Evolutionary conservation across 2,329 filamentous ascomycete species (phyloP), one percentile per base, ranked within the genome.

Genomic region (Sporothrix variecibatus): DNA sequence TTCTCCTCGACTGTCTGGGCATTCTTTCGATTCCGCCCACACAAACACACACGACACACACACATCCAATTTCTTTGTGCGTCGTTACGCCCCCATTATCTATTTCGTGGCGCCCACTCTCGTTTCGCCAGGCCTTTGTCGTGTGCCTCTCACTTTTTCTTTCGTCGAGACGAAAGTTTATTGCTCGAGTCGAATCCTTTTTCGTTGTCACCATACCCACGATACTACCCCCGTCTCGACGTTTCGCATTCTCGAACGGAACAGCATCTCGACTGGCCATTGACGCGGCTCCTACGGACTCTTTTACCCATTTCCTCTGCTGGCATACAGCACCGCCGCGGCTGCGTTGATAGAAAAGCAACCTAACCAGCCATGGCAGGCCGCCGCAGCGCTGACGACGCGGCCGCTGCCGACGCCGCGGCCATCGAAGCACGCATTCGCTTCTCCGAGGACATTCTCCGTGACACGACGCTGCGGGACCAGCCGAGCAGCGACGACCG

Each of bases 391-490:
- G 62, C 51, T 67, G 73, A 73, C 71, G 72, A 73, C 56, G 34
- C 51, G 49, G 51, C 49, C 40, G 71, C 72, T 9, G 26, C 69
- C 31, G 64, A 73, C 60, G 62, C 56, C 43, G 67, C 46, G 2
- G 67, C 67, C 67, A 69, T 69, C 26, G 73, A 73, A 15, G 28
- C 71, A 17, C 76, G 77, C 72, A 76, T 80, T 62, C 79, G 78
- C 53, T 79, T 79, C 75, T 80, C 79, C 26, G 76, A 75, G 28
- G 78, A 79, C 46, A 62, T 76, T 38, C 72, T 75, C 20, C 77
- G 77, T 23, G 77, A 78, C 15, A 46, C 67, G 15, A 60, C 23
- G 17, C 62, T 58, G n/a, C 64, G 12, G 4, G 38, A 67, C 23
- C 62, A 23, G 31, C 68, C 71, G 40, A 31, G 7, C 38, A 20